Percentiles rank a stretch among this genome's conserved stretches.
phyloP scores from a whole-genome alignment of 768 basidiomycete genomes.

The Inosperma sp. region DNA sequence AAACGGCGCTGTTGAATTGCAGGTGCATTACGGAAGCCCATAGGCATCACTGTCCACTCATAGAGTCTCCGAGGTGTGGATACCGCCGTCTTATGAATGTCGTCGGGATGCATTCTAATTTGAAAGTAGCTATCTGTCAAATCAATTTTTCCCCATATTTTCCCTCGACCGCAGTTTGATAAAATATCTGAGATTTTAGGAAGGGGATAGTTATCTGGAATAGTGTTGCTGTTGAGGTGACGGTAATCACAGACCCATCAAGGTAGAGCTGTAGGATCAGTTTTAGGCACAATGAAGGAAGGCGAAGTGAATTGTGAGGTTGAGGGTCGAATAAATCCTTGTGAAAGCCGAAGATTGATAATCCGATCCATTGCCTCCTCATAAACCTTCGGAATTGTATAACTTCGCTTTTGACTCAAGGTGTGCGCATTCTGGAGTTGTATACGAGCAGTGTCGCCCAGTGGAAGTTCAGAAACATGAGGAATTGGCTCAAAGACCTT shows the following conservation, averaged over 20 bases:
- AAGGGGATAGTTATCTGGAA: constrained; percentile 21
- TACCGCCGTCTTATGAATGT: constrained; percentile 33
- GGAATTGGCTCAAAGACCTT: constrained; percentile 18
- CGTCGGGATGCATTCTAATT: constrained; percentile 26
- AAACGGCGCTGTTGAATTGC: constrained; percentile 28
- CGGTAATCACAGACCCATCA: constrained; percentile 33
- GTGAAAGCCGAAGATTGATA: constrained; percentile 7
- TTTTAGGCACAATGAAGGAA: constrained; percentile 35
- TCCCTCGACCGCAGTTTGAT: constrained; percentile 24
- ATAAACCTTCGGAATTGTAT: constrained; percentile 22
- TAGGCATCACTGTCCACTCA: constrained; percentile 38
- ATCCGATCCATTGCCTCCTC: constrained; percentile 29
- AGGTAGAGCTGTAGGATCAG: constrained; percentile 23
- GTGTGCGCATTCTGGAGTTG: constrained; percentile 6
- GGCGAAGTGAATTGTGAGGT: constrained; percentile 29
- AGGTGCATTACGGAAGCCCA: constrained; percentile 30
- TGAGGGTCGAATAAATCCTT: constrained; percentile 26
- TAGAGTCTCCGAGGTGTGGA: constrained; percentile 34
- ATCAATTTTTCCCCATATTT: constrained; percentile 33
- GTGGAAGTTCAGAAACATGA: constrained; percentile 11
- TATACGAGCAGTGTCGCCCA: neutral
- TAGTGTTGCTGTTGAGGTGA: constrained; percentile 24
- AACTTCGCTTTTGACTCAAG: constrained; percentile 22
- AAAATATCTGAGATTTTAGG: constrained; percentile 22
- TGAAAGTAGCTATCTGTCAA: constrained; percentile 37